Evolutionary conservation across 371 early-diverging fungal species (phyloP).

Genomic region (Synchytrium microbalum): DNA sequence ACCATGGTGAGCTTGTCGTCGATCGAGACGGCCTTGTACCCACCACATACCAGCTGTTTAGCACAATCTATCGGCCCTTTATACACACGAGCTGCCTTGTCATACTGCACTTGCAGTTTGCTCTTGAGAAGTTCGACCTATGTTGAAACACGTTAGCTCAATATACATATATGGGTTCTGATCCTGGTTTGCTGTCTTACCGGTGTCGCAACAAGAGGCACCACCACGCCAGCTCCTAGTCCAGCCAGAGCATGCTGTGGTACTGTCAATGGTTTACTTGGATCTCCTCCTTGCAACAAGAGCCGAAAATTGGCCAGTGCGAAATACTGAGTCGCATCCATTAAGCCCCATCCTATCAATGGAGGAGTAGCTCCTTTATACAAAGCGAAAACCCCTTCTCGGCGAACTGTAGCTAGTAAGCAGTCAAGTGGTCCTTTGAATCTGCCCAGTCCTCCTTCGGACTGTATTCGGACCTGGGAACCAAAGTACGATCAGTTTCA

Average conservation of each 20-base stretch:
- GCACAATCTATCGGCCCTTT: slow-evolving; percentile 81
- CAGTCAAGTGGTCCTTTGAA: slow-evolving; percentile 41
- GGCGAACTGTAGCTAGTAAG: slow-evolving; percentile 1
- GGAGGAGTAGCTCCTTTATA: slow-evolving; percentile 91
- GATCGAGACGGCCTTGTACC: too few relatives aligned
- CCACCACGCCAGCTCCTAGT: slow-evolving; percentile 74
- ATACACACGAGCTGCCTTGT: slow-evolving; percentile 58
- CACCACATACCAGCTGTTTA: slow-evolving; percentile 48
- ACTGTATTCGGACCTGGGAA: slow-evolving; percentile 53
- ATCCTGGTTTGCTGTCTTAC: slow-evolving; percentile 75
- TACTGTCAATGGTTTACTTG: slow-evolving; percentile 17
- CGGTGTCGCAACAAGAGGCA: slow-evolving; percentile 85
- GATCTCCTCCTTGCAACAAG: slow-evolving; percentile 58
- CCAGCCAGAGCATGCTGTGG: slow-evolving; percentile 34
- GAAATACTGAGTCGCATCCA: slow-evolving; percentile 73
- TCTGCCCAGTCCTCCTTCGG: slow-evolving; percentile 66
- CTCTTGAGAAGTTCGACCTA: slow-evolving; percentile 52
- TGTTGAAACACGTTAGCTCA: neutral
- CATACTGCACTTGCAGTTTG: slow-evolving; percentile 88
- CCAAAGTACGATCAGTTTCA: too few relatives aligned
- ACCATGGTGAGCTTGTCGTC: too few relatives aligned
- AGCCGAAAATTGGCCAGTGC: slow-evolving; percentile 72
- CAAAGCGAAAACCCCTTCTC: slow-evolving; percentile 71
- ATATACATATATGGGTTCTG: too few relatives aligned
- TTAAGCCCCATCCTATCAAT: slow-evolving; percentile 84